Evolutionary conservation across 257 asterid species (phyloP).

Genomic region (Ilex aquifolium): DNA sequence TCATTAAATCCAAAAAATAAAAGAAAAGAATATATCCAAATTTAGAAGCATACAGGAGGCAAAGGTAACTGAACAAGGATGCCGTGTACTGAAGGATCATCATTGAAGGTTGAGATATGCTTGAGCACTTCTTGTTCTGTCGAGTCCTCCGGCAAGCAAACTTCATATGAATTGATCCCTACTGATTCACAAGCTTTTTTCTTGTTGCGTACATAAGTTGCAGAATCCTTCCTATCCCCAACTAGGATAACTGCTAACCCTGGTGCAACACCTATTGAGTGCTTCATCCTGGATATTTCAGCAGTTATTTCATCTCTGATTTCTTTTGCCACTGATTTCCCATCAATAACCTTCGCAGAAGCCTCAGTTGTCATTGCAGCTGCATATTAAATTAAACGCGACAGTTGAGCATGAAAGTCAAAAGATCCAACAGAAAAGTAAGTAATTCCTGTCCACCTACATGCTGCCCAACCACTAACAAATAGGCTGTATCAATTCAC

Average conservation of each 20-base stretch:
- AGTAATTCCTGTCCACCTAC: no score
- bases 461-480: no score
- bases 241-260: conserved; percentile 92
- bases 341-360: conserved; percentile 68
- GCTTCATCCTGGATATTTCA: conserved; percentile 74
- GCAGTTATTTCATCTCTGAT: conserved; percentile 71
- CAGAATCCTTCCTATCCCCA: conserved; percentile 93
- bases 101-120: conserved; percentile 56
- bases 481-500: no score
- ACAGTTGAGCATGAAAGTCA: not conserved
- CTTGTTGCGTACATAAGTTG: conserved; percentile 89
- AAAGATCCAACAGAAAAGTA: not conserved
- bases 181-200: conserved; percentile 82
- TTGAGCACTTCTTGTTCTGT: conserved; percentile 74
- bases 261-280: conserved; percentile 67
- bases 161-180: conserved; percentile 83
- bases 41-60: conserved; percentile 60
- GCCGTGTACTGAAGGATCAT: conserved; percentile 79
- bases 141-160: conserved; percentile 55
- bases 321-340: conserved; percentile 63
- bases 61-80: conserved; percentile 98
- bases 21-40: not conserved
- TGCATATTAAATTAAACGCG: conserved; percentile 20
- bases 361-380: conserved; percentile 52
- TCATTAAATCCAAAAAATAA: not conserved